Evolutionary conservation across 2,329 filamentous ascomycete genomes (phyloP).

Genomic region (Fusarium humuli): DNA sequence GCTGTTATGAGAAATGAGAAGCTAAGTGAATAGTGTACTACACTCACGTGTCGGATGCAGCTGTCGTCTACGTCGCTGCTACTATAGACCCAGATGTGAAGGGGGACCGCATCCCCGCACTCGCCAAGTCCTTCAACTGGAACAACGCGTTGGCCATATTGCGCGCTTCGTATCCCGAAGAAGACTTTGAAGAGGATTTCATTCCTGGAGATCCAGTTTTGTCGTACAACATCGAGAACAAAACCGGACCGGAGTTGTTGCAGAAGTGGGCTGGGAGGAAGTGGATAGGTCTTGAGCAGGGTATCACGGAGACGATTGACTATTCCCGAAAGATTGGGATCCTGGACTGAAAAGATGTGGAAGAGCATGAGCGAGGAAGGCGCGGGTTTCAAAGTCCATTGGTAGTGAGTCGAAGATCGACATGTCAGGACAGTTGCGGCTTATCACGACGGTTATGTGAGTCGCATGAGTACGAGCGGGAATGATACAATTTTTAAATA

Average conservation of each 20-base stretch:
- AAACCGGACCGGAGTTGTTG: conserved; percentile 22
- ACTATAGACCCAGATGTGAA: conserved; percentile 28
- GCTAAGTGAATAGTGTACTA: conserved; percentile 34
- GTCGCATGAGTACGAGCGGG: background rate
- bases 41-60: conserved; percentile 36
- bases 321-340: conserved; percentile 10
- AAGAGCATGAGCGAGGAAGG: too few species aligned
- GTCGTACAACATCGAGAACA: conserved; percentile 27
- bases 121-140: conserved; percentile 33
- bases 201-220: conserved; percentile 20
- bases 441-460: background rate
- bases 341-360: background rate
- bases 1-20: background rate
- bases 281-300: conserved; percentile 25
- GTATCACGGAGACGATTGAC: conserved; percentile 22
- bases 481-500: background rate
- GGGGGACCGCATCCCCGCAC: conserved; percentile 20
- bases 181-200: conserved; percentile 29
- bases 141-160: conserved; percentile 27
- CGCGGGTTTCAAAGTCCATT: too few species aligned
- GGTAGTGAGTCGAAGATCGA: too few species aligned
- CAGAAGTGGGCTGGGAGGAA: conserved; percentile 38
- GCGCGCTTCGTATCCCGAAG: conserved; percentile 21
- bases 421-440: too few species aligned
- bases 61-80: conserved; percentile 35